Evolutionary conservation across 352 stramenopile species (phyloP).

Genomic region (Globisporangium alternatum): DNA sequence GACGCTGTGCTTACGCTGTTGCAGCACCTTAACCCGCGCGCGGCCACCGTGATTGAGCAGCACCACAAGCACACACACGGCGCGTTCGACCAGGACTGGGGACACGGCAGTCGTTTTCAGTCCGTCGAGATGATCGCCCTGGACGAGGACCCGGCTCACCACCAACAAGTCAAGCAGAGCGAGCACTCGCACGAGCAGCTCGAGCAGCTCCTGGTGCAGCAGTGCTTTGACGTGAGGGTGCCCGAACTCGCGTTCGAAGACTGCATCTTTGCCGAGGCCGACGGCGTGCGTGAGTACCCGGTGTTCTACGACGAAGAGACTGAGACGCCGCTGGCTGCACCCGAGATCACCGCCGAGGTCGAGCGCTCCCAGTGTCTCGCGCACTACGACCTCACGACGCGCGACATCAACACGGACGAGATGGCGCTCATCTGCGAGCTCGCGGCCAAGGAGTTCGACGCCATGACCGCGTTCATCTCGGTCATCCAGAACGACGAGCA

Average conservation of each 20-base stretch:
- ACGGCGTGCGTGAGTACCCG: constrained; percentile 39
- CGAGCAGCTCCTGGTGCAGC: constrained; percentile 50
- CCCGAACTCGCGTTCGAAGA: constrained; percentile 32
- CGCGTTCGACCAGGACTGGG: neutral
- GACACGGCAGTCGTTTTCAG: neutral
- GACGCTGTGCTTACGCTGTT: constrained; percentile 36
- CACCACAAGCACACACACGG: constrained; percentile 31
- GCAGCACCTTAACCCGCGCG: constrained; percentile 23
- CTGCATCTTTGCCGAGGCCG: constrained; percentile 44
- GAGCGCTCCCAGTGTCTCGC: constrained; percentile 28
- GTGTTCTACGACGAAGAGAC: constrained; percentile 44
- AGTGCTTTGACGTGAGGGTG: constrained; percentile 56
- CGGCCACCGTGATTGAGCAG: constrained; percentile 25
- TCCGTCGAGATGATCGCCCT: constrained; percentile 1
- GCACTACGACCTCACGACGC: constrained; percentile 23
- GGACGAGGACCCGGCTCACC: constrained; percentile 11
- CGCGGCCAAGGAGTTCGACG: constrained; percentile 49
- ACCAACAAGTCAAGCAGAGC: constrained; percentile 3
- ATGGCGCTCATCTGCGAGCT: constrained; percentile 51
- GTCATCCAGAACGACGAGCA: constrained; percentile 32
- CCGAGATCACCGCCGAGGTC: constrained; percentile 25
- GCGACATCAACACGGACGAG: constrained; percentile 26
- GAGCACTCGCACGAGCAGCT: constrained; percentile 8
- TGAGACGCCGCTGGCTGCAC: constrained; percentile 23
- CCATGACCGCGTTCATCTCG: constrained; percentile 29